These are phyloP conservation scores for Clitopilus passeckerianus DNA, from an alignment of 768 basidiomycete genomes.

Conservation along the genomic window DNA sequence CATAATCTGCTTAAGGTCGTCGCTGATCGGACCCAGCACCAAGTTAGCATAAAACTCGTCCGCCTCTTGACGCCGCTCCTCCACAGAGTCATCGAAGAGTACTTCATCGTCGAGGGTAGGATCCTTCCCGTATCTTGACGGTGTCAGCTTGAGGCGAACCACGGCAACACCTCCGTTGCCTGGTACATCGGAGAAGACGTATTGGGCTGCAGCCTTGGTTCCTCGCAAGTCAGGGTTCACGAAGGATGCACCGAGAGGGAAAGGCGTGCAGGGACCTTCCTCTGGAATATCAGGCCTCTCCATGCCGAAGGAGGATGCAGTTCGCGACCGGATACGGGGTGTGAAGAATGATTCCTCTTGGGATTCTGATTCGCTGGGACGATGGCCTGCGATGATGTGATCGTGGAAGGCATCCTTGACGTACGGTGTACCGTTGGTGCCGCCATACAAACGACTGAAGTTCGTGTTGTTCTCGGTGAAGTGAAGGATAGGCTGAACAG, in stretches of 20 bases:
- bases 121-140: constrained; percentile 68
- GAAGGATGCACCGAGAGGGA: constrained; percentile 50
- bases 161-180: constrained; percentile 92
- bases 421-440: constrained; percentile 74
- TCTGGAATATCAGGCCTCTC: constrained; percentile 35
- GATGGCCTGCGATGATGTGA: constrained; percentile 87
- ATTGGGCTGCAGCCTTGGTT: constrained; percentile 93
- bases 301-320: constrained; percentile 36
- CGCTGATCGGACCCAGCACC: constrained; percentile 78
- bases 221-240: constrained; percentile 85
- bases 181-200: constrained; percentile 81
- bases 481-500: constrained; percentile 77
- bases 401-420: constrained; percentile 99
- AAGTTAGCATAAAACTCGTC: constrained; percentile 92
- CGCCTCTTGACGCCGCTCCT: constrained; percentile 88
- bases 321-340: constrained; percentile 44
- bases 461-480: constrained; percentile 99
- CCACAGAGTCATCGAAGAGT: constrained; percentile 82
- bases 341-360: constrained; percentile 40
- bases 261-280: constrained; percentile 57
- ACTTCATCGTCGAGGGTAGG: constrained; percentile 82
- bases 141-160: constrained; percentile 90
- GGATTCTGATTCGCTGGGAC: constrained; percentile 48
- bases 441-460: constrained; percentile 85
- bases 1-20: constrained; percentile 95